phyloP scores from a whole-genome alignment of 306 rosid genomes.

The Glycine latifolia region DNA sequence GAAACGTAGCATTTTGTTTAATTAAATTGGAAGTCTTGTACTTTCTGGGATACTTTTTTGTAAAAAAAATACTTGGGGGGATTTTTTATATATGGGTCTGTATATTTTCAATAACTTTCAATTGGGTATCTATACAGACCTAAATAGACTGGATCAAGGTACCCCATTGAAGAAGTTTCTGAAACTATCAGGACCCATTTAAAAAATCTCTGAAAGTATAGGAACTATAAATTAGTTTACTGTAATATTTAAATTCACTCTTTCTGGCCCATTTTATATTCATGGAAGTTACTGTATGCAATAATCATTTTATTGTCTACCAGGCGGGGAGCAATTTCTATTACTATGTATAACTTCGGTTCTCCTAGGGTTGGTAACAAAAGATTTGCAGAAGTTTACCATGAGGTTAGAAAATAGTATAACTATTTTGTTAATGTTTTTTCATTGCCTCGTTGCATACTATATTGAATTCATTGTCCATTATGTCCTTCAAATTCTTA shows the following conservation, averaged over 20 bases:
- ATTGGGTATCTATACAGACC: background rate
- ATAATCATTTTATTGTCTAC: conserved; percentile 32
- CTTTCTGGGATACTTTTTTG: too few species aligned
- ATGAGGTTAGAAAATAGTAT: conserved; percentile 66
- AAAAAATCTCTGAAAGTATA: background rate
- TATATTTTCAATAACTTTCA: background rate
- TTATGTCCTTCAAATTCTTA: conserved; percentile 5
- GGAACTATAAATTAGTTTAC: background rate
- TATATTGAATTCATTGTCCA: conserved; percentile 33
- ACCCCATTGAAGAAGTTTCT: background rate
- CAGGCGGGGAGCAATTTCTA: conserved; percentile 74
- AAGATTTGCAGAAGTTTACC: conserved; percentile 87
- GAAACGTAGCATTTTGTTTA: too few species aligned
- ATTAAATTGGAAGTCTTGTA: too few species aligned
- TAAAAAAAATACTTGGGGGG: too few species aligned
- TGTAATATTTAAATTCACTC: background rate
- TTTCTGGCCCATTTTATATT: conserved; percentile 4
- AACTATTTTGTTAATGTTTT: conserved; percentile 22
- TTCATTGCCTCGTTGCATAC: conserved; percentile 31
- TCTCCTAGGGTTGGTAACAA: conserved; percentile 98
- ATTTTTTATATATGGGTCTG: background rate
- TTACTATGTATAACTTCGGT: conserved; percentile 96
- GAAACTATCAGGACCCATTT: background rate
- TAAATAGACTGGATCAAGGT: background rate
- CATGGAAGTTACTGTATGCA: conserved; percentile 11